phyloP scores from a whole-genome alignment of 2,329 filamentous ascomycete species.

The Pleoardoris graminearum region DNA sequence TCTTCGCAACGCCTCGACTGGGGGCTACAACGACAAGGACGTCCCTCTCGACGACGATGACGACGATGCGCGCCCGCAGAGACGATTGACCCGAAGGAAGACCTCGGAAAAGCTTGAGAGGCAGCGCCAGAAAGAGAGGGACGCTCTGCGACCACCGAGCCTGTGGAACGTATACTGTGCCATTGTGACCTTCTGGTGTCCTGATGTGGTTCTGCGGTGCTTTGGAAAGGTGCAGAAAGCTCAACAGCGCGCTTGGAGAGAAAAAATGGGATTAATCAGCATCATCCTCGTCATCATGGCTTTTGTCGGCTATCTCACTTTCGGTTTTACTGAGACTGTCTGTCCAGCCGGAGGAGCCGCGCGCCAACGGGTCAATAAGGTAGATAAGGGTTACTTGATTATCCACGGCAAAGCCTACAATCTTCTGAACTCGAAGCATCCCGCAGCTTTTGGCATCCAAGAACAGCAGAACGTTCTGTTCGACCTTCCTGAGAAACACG shows the following conservation, averaged over 20 bases:
- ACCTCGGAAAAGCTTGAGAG: slow-evolving; percentile 63
- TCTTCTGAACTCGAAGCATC: slow-evolving; percentile 75
- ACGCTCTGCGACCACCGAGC: slow-evolving; percentile 75
- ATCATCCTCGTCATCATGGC: slow-evolving; percentile 87
- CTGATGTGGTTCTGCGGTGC: slow-evolving; percentile 79
- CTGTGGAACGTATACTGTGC: slow-evolving; percentile 96
- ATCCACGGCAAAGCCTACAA: slow-evolving; percentile 93
- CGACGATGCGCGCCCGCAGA: slow-evolving; percentile 44
- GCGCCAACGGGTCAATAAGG: slow-evolving; percentile 80
- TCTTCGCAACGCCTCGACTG: slow-evolving; percentile 43
- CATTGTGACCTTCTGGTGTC: slow-evolving; percentile 92
- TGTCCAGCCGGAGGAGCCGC: slow-evolving; percentile 70
- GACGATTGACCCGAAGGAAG: slow-evolving; percentile 68
- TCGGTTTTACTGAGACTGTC: slow-evolving; percentile 89
- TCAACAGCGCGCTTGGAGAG: slow-evolving; percentile 91
- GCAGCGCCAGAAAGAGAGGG: slow-evolving; percentile 60
- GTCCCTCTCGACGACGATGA: slow-evolving; percentile 34
- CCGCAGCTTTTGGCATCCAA: slow-evolving; percentile 77
- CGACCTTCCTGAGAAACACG: slow-evolving; percentile 78
- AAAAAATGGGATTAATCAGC: slow-evolving; percentile 96
- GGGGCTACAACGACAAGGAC: slow-evolving; percentile 45
- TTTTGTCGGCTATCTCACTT: slow-evolving; percentile 92
- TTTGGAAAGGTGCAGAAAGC: slow-evolving; percentile 84
- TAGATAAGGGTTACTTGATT: slow-evolving; percentile 85
- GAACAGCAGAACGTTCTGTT: slow-evolving; percentile 78